Conservation (phyloP, 202 grass and related monocot genomes). For the Zizania palustris region DNA sequence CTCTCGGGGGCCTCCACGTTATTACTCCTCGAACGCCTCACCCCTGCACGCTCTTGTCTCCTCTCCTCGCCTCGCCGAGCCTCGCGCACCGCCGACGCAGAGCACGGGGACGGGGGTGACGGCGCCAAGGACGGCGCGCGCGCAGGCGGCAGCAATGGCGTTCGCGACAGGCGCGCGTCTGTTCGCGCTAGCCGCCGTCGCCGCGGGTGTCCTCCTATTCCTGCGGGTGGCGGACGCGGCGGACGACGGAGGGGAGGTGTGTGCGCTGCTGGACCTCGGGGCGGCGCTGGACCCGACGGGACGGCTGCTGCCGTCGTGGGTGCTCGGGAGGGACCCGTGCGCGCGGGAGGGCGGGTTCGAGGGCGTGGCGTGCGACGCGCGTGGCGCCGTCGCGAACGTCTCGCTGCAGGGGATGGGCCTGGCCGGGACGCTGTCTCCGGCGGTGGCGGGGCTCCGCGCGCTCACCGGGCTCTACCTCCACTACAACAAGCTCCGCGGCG, state of each 20-base stretch:
- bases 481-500: slow-evolving; percentile 74
- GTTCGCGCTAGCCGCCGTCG: too few species aligned
- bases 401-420: slow-evolving; percentile 90
- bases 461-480: slow-evolving; percentile 90
- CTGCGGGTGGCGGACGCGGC: background rate
- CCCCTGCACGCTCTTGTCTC: too few species aligned
- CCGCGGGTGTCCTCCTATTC: background rate
- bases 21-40: too few species aligned
- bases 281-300: slow-evolving; percentile 67
- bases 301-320: slow-evolving; percentile 70
- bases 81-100: too few species aligned
- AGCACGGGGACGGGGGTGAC: too few species aligned
- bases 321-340: slow-evolving; percentile 65
- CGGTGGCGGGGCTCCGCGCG: slow-evolving; percentile 58
- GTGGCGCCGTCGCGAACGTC: slow-evolving; percentile 81
- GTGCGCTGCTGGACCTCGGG: slow-evolving; percentile 73
- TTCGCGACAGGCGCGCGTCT: too few species aligned
- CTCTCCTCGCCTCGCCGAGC: too few species aligned
- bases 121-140: too few species aligned
- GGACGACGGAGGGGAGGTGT: slow-evolving; percentile 53
- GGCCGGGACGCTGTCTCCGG: slow-evolving; percentile 67
- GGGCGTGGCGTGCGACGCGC: slow-evolving; percentile 76
- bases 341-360: slow-evolving; percentile 49
- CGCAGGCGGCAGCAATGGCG: too few species aligned
- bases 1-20: too few species aligned